These are phyloP conservation scores for Ganoderma resinaceum DNA, from an alignment of 1,284 basidiomycete species.

Conservation along the genomic window DNA sequence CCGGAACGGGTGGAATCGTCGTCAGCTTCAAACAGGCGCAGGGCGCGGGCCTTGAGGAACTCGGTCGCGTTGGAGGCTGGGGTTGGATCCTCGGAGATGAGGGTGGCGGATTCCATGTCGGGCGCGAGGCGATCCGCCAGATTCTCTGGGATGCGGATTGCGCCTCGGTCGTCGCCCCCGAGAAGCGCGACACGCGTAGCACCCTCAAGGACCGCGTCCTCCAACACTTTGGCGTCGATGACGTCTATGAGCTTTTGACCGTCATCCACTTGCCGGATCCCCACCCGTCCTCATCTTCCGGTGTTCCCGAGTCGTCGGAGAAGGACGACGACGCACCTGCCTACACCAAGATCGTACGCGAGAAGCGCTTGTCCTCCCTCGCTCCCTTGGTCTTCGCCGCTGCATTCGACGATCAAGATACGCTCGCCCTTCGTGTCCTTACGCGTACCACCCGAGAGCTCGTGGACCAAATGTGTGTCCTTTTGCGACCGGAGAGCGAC, in stretches of 20 bases:
- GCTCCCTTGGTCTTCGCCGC: slow-evolving; percentile 76
- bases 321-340: slow-evolving; percentile 38
- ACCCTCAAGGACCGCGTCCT: slow-evolving; percentile 49
- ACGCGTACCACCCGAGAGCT: slow-evolving; percentile 57
- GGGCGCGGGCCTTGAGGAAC: slow-evolving; percentile 52
- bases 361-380: slow-evolving; percentile 77
- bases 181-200: slow-evolving; percentile 31
- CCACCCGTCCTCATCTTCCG: slow-evolving; percentile 26
- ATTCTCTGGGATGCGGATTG: slow-evolving; percentile 65
- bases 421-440: slow-evolving; percentile 66
- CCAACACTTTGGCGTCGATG: slow-evolving; percentile 59
- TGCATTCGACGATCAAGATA: slow-evolving; percentile 69
- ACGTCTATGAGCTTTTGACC: slow-evolving; percentile 67
- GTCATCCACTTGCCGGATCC: slow-evolving; percentile 67
- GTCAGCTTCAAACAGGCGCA: slow-evolving; percentile 62
- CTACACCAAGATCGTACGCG: slow-evolving; percentile 54
- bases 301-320: slow-evolving; percentile 23
- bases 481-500: slow-evolving; percentile 51
- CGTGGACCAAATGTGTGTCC: slow-evolving; percentile 64
- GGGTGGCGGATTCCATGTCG: slow-evolving; percentile 79
- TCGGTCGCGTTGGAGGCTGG: slow-evolving; percentile 80
- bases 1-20: slow-evolving; percentile 75
- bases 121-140: slow-evolving; percentile 72
- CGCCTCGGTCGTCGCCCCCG: slow-evolving; percentile 49
- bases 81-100: slow-evolving; percentile 87